Conservation (phyloP, 768 basidiomycete genomes). For the Lepiota venenata region DNA sequence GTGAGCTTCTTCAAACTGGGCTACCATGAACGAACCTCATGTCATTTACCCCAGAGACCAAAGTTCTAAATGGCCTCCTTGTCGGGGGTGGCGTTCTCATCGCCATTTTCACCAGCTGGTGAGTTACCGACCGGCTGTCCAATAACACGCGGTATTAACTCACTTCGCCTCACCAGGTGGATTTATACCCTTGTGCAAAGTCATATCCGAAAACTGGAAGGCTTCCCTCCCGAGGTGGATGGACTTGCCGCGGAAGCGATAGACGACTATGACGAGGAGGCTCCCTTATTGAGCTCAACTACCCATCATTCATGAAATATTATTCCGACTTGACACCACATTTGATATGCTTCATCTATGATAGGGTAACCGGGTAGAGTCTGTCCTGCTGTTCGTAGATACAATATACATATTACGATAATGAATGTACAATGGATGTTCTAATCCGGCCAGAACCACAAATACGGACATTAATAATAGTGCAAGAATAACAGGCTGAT, state of each 20-base stretch:
- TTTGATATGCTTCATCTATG: background rate
- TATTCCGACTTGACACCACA: background rate
- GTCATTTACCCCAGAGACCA: slow-evolving; percentile 42
- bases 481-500: slow-evolving; percentile 91
- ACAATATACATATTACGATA: slow-evolving; percentile 14
- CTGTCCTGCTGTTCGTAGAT: slow-evolving; percentile 12
- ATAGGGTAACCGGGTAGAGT: slow-evolving; percentile 11
- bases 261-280: slow-evolving; percentile 58
- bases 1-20: slow-evolving; percentile 34
- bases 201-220: slow-evolving; percentile 55
- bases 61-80: slow-evolving; percentile 58
- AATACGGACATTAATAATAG: slow-evolving; percentile 56
- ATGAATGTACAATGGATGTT: slow-evolving; percentile 14
- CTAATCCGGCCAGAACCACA: background rate
- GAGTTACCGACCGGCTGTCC: slow-evolving; percentile 21
- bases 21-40: background rate
- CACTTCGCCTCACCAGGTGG: slow-evolving; percentile 39
- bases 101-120: slow-evolving; percentile 66
- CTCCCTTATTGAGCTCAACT: slow-evolving; percentile 42
- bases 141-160: slow-evolving; percentile 9
- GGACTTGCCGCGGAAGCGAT: slow-evolving; percentile 56
- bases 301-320: background rate
- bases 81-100: slow-evolving; percentile 58
- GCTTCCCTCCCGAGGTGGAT: slow-evolving; percentile 43
- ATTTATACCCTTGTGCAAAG: slow-evolving; percentile 63